Evolutionary conservation across 1,284 basidiomycete genomes (phyloP).

Genomic region (Melampsora larici-populina): DNA sequence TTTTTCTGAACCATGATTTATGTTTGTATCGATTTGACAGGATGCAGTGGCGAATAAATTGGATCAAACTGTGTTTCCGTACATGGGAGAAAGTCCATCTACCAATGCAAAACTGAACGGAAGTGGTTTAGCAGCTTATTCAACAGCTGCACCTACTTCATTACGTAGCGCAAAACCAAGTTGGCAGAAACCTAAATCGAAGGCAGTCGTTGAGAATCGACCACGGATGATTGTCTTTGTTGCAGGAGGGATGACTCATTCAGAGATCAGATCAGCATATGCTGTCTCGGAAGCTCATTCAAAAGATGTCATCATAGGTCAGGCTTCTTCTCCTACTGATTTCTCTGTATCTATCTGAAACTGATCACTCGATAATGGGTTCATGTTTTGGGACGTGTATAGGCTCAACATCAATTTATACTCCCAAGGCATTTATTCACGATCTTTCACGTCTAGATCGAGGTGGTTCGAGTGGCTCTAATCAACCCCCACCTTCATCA

Average conservation of each 20-base stretch:
- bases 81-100: conserved; percentile 78
- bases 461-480: conserved; percentile 34
- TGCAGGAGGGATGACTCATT: conserved; percentile 93
- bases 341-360: not conserved
- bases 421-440: conserved; percentile 30
- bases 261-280: conserved; percentile 68
- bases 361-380: not conserved
- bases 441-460: conserved; percentile 31
- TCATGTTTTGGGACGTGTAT: not conserved
- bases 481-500: conserved; percentile 12
- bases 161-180: conserved; percentile 41
- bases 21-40: conserved; percentile 48
- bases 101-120: conserved; percentile 57
- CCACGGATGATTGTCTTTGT: conserved; percentile 88
- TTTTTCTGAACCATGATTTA: not conserved
- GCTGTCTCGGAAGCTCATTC: conserved; percentile 32
- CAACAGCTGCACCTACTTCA: conserved; percentile 57
- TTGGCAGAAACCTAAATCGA: conserved; percentile 38
- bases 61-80: conserved; percentile 78
- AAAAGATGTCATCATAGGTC: conserved; percentile 40
- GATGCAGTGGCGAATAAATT: conserved; percentile 77
- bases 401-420: conserved; percentile 37
- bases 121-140: conserved; percentile 54
- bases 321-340: not conserved
- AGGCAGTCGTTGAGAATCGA: conserved; percentile 52